These are phyloP conservation scores for Cavenderia fasciculata DNA, from an alignment of 78 protist species.

Conservation along the genomic window DNA sequence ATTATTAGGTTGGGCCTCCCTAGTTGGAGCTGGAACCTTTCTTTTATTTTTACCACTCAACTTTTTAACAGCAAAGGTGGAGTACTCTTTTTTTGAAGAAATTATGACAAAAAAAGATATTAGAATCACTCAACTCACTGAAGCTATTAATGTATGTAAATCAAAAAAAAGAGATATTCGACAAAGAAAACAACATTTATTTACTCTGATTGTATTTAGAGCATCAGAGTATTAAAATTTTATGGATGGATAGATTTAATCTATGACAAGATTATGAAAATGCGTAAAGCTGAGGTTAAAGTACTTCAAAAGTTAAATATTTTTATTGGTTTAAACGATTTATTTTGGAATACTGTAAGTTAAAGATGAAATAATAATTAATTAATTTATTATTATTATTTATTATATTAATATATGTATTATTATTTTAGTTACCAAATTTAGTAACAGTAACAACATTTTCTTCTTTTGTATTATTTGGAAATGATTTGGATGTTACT, in stretches of 20 bases:
- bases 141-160: constrained; percentile 6
- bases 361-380: too few species aligned
- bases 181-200: too few species aligned
- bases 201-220: too few species aligned
- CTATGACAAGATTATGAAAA: constrained; percentile 1
- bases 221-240: constrained; percentile 28
- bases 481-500: neutral
- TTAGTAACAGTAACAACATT: constrained; percentile 16
- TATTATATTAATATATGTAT: too few species aligned
- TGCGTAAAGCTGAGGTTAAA: neutral
- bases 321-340: neutral
- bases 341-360: too few species aligned
- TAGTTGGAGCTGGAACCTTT: constrained; percentile 12
- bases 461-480: neutral
- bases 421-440: constrained; percentile 4
- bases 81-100: neutral
- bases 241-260: constrained; percentile 51
- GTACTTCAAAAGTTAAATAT: neutral
- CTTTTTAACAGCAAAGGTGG: neutral
- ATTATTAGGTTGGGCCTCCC: constrained; percentile 1
- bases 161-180: too few species aligned
- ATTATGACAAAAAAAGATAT: constrained; percentile 12
- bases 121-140: neutral
- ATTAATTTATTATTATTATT: too few species aligned
- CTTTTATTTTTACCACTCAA: neutral